Evolutionary conservation across 1,284 basidiomycete species (phyloP).

Genomic region (Ceratobasidium sp.): DNA sequence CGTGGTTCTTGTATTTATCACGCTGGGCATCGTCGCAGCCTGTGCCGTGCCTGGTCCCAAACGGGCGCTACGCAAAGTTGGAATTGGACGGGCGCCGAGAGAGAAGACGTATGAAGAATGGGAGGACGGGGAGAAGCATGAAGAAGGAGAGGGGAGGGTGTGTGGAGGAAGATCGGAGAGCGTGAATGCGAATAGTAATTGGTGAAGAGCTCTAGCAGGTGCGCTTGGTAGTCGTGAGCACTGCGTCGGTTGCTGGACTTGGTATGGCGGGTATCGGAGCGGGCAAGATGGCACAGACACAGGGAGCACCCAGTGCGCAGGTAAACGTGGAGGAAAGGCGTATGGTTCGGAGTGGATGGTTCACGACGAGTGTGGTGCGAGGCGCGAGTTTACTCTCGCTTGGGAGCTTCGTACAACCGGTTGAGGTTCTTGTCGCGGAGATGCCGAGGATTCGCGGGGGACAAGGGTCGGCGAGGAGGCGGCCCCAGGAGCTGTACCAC

Average conservation of each 20-base stretch:
- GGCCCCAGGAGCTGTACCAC: constrained; percentile 38
- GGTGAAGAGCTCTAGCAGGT: constrained; percentile 24
- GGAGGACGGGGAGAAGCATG: not conserved
- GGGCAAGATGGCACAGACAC: not conserved
- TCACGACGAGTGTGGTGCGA: constrained; percentile 35
- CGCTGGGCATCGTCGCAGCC: not conserved
- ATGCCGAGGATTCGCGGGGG: not conserved
- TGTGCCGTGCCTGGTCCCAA: constrained; percentile 28
- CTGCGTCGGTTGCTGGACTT: constrained; percentile 7
- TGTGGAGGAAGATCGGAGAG: not conserved
- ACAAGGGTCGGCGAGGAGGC: constrained; percentile 28
- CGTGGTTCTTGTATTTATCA: not conserved
- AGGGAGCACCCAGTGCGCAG: not conserved
- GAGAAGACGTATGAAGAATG: not conserved
- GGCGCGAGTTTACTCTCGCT: constrained; percentile 37
- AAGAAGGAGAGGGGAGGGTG: not conserved
- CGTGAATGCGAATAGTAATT: constrained; percentile 14
- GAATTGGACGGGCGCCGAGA: not conserved
- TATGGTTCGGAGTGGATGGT: constrained; percentile 39
- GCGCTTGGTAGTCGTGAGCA: constrained; percentile 15
- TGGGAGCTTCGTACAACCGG: constrained; percentile 9
- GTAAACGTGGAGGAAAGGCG: not conserved
- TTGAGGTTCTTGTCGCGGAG: not conserved
- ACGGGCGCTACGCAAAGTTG: not conserved
- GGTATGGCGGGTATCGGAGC: constrained; percentile 40